Percentiles rank a stretch among this genome's conserved stretches.
These are phyloP conservation scores for Fomitopsis schrenkii DNA, from an alignment of 1,284 basidiomycete genomes.

Conservation along the genomic window DNA sequence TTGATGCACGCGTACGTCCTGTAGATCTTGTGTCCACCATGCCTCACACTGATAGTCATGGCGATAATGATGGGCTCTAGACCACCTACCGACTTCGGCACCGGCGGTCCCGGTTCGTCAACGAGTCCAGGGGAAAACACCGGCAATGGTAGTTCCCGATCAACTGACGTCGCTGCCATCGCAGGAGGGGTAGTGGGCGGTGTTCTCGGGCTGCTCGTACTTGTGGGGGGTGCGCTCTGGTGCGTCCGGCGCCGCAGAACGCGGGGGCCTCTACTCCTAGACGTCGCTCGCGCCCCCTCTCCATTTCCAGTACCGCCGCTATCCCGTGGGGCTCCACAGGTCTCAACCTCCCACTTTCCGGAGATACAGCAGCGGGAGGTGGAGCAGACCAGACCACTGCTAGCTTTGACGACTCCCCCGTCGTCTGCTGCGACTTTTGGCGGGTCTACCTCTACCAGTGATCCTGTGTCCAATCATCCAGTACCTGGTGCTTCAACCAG, in stretches of 20 bases:
- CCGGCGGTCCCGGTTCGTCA: slow-evolving; percentile 7
- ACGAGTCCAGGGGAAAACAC: too few species aligned
- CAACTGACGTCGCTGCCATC: slow-evolving; percentile 10
- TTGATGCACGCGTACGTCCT: not conserved
- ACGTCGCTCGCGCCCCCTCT: too few species aligned
- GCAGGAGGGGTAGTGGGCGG: slow-evolving; percentile 17
- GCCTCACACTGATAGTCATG: too few species aligned
- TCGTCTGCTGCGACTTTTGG: not conserved
- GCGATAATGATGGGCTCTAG: not conserved
- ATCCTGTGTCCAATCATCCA: too few species aligned
- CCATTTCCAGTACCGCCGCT: too few species aligned
- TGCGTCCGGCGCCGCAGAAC: not conserved
- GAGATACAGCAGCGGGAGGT: not conserved
- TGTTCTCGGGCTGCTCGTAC: slow-evolving; percentile 5
- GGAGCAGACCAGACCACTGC: not conserved
- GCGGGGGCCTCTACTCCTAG: not conserved
- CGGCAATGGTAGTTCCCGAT: too few species aligned
- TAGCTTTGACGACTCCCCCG: not conserved
- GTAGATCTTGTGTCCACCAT: too few species aligned
- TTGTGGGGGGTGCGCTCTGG: slow-evolving; percentile 3
- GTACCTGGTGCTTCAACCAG: not conserved
- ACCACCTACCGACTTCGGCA: not conserved
- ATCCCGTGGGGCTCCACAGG: too few species aligned
- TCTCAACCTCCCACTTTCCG: not conserved
- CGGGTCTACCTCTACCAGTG: not conserved